Evolutionary conservation across 345 rosid species (phyloP).

Genomic region (Sapria himalayana): DNA sequence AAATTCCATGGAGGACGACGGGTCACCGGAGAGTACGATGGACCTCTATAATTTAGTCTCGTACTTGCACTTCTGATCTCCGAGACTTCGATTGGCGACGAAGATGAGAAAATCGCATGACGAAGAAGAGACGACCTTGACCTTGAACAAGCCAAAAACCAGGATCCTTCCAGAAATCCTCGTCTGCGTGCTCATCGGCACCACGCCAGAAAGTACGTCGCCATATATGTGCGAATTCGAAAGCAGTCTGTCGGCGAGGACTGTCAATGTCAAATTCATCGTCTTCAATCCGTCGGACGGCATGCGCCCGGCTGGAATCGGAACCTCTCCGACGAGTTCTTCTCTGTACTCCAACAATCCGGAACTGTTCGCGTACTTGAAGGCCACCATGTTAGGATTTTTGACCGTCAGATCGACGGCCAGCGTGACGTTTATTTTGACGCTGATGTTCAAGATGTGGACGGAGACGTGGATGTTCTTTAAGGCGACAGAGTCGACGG

Average conservation of each 20-base stretch:
- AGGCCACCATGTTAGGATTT: slow-evolving; percentile 54
- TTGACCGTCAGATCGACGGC: slow-evolving; percentile 26
- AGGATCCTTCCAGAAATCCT: slow-evolving; percentile 41
- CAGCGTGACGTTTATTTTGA: slow-evolving; percentile 28
- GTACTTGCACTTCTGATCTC: slow-evolving; percentile 32
- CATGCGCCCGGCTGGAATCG: slow-evolving; percentile 37
- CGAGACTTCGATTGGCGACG: slow-evolving; percentile 19
- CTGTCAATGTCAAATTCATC: slow-evolving; percentile 37
- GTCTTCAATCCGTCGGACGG: slow-evolving; percentile 17
- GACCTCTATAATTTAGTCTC: slow-evolving; percentile 29
- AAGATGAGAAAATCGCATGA: slow-evolving; percentile 35
- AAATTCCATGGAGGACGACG: too few relatives aligned
- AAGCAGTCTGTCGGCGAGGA: slow-evolving; percentile 48
- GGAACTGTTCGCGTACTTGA: slow-evolving; percentile 24
- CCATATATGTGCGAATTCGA: slow-evolving; percentile 13
- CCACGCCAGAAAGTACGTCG: slow-evolving; percentile 19
- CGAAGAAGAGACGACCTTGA: slow-evolving; percentile 23
- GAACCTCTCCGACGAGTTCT: slow-evolving; percentile 34
- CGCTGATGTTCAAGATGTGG: slow-evolving; percentile 9
- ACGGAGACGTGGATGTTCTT: slow-evolving; percentile 15
- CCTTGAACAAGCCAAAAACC: slow-evolving; percentile 21
- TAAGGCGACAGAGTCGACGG: slow-evolving; percentile 25
- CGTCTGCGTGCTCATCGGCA: slow-evolving; percentile 24
- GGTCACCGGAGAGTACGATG: background rate
- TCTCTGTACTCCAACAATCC: slow-evolving; percentile 44